Conservation (phyloP, 2,329 filamentous ascomycete genomes). For the Rutstroemia sp. region DNA sequence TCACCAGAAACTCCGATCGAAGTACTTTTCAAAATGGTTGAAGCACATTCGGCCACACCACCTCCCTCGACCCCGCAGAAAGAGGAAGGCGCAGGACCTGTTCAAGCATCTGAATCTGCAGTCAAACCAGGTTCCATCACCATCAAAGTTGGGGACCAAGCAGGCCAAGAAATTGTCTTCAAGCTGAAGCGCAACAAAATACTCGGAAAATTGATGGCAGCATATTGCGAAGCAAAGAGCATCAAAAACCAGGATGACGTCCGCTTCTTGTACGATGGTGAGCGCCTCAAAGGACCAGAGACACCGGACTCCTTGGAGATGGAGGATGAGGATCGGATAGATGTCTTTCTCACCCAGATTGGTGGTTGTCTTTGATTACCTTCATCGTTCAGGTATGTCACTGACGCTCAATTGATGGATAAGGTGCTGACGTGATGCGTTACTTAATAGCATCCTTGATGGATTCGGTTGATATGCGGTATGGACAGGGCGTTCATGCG, state of each 20-base stretch:
- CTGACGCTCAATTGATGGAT: not conserved
- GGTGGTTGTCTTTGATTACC: not conserved
- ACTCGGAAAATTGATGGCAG: not conserved
- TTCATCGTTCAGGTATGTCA: not conserved
- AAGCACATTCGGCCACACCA: no score
- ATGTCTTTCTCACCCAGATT: not conserved
- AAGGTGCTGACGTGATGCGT: not conserved
- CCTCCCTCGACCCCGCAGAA: no score
- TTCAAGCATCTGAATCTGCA: not conserved
- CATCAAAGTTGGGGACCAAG: not conserved
- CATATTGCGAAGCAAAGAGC: not conserved
- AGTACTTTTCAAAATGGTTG: no score
- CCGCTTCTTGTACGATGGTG: not conserved
- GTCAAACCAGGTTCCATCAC: not conserved
- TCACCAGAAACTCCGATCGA: no score
- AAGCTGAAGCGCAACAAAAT: slow-evolving; percentile 1
- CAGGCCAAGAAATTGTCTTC: not conserved
- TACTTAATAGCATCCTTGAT: not conserved
- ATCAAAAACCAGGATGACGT: not conserved
- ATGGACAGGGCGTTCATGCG: not conserved
- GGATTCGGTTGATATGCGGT: not conserved
- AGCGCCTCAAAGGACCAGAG: not conserved
- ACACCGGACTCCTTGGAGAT: slow-evolving; percentile 2
- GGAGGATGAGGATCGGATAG: not conserved
- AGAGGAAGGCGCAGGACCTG: no score